Evolutionary conservation across 2,329 filamentous ascomycete species (phyloP), one percentile per base, ranked within the genome.

Genomic region (Stachybotrys echinatus): DNA sequence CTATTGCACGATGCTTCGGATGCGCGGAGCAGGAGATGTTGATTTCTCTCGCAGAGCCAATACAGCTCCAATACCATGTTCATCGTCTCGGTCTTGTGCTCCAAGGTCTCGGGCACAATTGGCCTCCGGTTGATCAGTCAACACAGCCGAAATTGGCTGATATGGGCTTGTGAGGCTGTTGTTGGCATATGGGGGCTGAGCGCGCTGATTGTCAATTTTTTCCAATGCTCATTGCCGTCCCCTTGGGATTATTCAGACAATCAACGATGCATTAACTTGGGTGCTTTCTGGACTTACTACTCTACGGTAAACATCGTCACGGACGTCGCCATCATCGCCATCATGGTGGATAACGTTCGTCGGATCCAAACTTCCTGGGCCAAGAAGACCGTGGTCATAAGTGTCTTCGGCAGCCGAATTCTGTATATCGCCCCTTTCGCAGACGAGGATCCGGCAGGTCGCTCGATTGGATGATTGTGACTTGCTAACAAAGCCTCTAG

Each of bases 341-440:
- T 65, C 4, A 63, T 64, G 60, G 49, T 52, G 0, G 59, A 63
- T 5, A 63, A 60, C 21, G 59, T 62, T 2, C 43, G 57, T 17
- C 62, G 56, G 44, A 64, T 65, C 27, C 61, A 64, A 12, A 64
- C 61, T 0, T 58, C 60, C 0, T 55, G 50, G 54, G 52, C 54
- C 1, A 65, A 65, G 44, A 64, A 60, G 53, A 48, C 51, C 0
- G 31, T 65, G 7, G 62, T 65, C 2, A 64, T 65, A 23, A 47
- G 55, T 6, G 62, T 65, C 5, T 65, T 65, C 37, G 63, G 63
- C 0, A 62, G 62, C 31, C 58, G 63, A 46, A 61, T 64, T 5
- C 47, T 65, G 62, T 64, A 53, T 61, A 22, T 20, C 5, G 18
- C 10, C n/a, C 12, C 5, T 5, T 5, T 23, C 14, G 18, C 18